Evolutionary conservation across 2,329 filamentous ascomycete species (phyloP).

Genomic region (Coniochaeta ligniaria): DNA sequence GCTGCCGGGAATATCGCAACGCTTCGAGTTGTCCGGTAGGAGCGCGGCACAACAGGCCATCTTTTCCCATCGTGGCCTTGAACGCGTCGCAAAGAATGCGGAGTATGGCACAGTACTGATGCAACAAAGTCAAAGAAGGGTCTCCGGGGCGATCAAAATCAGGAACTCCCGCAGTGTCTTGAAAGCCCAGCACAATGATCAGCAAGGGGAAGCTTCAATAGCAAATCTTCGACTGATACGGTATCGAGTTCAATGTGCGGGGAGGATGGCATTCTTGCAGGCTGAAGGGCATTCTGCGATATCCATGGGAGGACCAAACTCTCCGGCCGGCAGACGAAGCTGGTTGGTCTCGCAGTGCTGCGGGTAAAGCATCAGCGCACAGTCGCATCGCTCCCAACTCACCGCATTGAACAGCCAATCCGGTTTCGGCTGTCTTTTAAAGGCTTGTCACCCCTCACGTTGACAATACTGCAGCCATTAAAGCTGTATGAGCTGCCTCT

Average conservation of each 20-base stretch:
- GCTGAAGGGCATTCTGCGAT: neutral
- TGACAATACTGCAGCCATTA: neutral
- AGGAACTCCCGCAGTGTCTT: neutral
- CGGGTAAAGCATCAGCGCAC: neutral
- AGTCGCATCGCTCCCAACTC: neutral
- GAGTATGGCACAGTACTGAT: neutral
- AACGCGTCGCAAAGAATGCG: neutral
- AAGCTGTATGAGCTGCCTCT: neutral
- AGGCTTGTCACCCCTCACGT: neutral
- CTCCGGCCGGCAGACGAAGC: neutral
- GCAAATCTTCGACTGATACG: neutral
- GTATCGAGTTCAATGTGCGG: neutral
- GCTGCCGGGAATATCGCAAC: neutral
- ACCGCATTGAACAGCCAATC: neutral
- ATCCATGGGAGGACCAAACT: neutral
- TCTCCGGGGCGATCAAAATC: neutral
- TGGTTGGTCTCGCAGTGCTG: neutral
- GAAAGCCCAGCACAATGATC: neutral
- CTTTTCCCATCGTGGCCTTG: neutral
- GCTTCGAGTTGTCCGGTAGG: neutral
- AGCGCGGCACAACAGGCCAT: neutral
- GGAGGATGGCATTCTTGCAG: neutral
- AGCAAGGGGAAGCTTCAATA: neutral
- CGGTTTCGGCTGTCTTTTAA: neutral
- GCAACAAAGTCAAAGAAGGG: neutral